Conservation (phyloP, 768 basidiomycete species). For the Infundibulicybe gibba region DNA sequence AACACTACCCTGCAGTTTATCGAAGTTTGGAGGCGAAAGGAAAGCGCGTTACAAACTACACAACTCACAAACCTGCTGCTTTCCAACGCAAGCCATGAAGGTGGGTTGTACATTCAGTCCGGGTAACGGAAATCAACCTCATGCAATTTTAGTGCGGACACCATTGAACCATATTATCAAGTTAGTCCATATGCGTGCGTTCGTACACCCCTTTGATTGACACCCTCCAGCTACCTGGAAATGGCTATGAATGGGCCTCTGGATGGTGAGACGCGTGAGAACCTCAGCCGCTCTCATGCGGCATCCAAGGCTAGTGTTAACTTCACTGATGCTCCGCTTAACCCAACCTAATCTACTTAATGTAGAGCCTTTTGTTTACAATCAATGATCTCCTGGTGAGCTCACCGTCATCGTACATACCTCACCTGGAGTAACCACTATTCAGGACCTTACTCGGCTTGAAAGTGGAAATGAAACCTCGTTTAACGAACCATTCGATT, state of each 20-base stretch:
- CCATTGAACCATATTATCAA: conserved; percentile 85
- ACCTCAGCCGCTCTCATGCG: conserved; percentile 66
- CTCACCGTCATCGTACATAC: neutral
- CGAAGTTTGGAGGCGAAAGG: conserved; percentile 83
- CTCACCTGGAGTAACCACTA: neutral
- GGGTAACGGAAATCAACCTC: no score
- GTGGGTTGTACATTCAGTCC: conserved; percentile 23
- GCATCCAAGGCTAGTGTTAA: conserved; percentile 57
- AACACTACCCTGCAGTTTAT: conserved; percentile 54
- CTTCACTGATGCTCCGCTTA: neutral
- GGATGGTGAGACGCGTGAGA: conserved; percentile 70
- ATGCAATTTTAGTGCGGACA: conserved; percentile 49
- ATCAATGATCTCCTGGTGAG: conserved; percentile 75
- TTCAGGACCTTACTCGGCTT: conserved; percentile 68
- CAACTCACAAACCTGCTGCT: conserved; percentile 72
- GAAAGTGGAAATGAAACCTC: conserved; percentile 74
- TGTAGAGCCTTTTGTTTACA: conserved; percentile 68
- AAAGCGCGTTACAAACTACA: conserved; percentile 65
- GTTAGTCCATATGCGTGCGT: conserved; percentile 26
- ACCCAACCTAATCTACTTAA: neutral
- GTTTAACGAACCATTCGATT: conserved; percentile 74
- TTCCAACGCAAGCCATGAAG: conserved; percentile 83
- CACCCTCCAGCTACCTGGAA: conserved; percentile 58
- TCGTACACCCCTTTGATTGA: neutral
- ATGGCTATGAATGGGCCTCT: conserved; percentile 75